Evolutionary conservation across 1,284 basidiomycete genomes (phyloP).

Genomic region (Pulchroboletus neoregius): DNA sequence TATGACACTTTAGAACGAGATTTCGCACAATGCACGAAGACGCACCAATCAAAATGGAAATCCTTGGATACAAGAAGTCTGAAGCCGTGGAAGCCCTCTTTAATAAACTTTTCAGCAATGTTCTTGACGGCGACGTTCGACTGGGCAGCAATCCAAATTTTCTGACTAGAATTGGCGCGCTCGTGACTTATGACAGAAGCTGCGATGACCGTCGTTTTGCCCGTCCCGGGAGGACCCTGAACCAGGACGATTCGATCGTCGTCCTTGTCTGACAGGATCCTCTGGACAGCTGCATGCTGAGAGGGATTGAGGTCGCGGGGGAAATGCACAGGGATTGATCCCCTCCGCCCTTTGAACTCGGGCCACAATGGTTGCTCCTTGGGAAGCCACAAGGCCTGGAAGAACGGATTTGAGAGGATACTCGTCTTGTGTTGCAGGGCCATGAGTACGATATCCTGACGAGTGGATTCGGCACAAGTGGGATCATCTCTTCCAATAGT

Average conservation of each 20-base stretch:
- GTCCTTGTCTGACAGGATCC: slow-evolving; percentile 36
- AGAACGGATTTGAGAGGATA: slow-evolving; percentile 42
- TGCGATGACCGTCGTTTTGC: slow-evolving; percentile 35
- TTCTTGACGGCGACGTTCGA: slow-evolving; percentile 59
- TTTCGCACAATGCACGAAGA: slow-evolving; percentile 2
- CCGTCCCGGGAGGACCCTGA: slow-evolving; percentile 54
- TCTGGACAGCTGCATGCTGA: slow-evolving; percentile 36
- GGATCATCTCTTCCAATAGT: slow-evolving; percentile 44
- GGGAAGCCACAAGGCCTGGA: slow-evolving; percentile 42
- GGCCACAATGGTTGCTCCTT: slow-evolving; percentile 14
- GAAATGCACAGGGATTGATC: slow-evolving; percentile 5
- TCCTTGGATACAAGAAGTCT: slow-evolving; percentile 44
- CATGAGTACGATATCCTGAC: slow-evolving; percentile 35
- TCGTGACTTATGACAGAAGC: slow-evolving; percentile 47
- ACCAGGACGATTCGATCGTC: slow-evolving; percentile 47
- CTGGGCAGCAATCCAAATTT: slow-evolving; percentile 69
- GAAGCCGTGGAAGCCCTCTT: slow-evolving; percentile 36
- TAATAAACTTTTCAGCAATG: slow-evolving; percentile 46
- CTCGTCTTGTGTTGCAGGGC: slow-evolving; percentile 34
- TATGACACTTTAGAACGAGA: slow-evolving; percentile 29
- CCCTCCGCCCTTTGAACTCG: background rate
- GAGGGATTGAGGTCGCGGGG: slow-evolving; percentile 35
- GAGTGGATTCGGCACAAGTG: slow-evolving; percentile 40
- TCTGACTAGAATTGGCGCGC: slow-evolving; percentile 15
- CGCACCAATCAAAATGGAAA: slow-evolving; percentile 55